Percentiles rank a stretch among this genome's conserved stretches.
Conservation (phyloP, 2,329 filamentous ascomycete species). For the Scortechinia acanthostroma region DNA sequence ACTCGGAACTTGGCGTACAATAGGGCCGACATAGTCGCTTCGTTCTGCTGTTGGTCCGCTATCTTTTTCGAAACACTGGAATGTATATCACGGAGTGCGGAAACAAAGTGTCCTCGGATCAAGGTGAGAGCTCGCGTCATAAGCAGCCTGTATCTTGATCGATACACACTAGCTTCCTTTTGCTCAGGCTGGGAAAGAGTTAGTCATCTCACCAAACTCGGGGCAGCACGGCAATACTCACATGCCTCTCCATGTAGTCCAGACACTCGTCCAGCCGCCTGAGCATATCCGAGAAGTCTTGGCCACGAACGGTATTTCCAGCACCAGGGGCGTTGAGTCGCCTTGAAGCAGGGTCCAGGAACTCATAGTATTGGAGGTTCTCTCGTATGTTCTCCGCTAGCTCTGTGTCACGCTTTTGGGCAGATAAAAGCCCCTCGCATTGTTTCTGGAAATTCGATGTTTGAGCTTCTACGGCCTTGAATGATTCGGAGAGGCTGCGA, state of each 20-base stretch:
- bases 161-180: constrained; percentile 21
- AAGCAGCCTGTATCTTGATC: constrained; percentile 13
- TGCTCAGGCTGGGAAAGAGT: constrained; percentile 4
- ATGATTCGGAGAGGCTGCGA: constrained; percentile 51
- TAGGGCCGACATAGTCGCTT: constrained; percentile 63
- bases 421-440: constrained; percentile 51
- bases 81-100: constrained; percentile 52
- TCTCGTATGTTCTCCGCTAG: constrained; percentile 52
- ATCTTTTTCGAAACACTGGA: constrained; percentile 50
- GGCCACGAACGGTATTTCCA: constrained; percentile 50
- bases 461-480: constrained; percentile 52
- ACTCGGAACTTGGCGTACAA: constrained; percentile 65
- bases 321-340: constrained; percentile 59
- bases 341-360: constrained; percentile 56
- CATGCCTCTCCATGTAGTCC: constrained; percentile 61
- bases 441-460: constrained; percentile 57
- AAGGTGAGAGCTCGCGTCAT: constrained; percentile 56
- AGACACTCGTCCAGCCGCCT: constrained; percentile 56
- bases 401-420: constrained; percentile 47
- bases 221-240: constrained; percentile 12
- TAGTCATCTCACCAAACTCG: not conserved
- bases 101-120: constrained; percentile 61
- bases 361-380: constrained; percentile 58
- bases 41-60: constrained; percentile 55
- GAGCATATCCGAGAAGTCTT: constrained; percentile 60